Base-by-base conservation (phyloP, 805 yeast species). In the Huiozyma naganishii region DNA sequence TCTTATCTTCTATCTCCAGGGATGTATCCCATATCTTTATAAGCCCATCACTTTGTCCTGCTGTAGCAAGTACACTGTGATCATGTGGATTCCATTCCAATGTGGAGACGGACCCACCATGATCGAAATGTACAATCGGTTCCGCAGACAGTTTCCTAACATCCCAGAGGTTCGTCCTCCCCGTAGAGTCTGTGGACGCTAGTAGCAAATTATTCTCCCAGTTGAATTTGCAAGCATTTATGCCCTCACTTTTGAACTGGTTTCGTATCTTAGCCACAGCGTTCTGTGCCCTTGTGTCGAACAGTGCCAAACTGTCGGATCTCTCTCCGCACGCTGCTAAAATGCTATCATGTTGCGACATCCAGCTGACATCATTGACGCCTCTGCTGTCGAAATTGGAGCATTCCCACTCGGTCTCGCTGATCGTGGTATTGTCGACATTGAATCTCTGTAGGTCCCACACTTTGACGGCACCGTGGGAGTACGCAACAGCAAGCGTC, bases 281-380 rank as follows among this genome's bases (percentile, higher is more conserved):
- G 10, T 38, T 38, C 44, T 40, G 39, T 33, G 55, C 43, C 55
- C 94, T 68, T 2, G 67, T 64, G 56, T 85, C 95, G 52, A 67
- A 70, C 2, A 83, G 38, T 39, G 69, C 69, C 30, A 77, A 58
- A 4, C 49, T 47, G 32, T 29, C 30, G 6, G 76, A 73, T 40
- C 72, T 74, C 49, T 89, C 96, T 35, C 87, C 84, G 2, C 78
- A 89, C 1, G 76, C 59, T 1, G 76, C 78, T 45, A 87, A 71
- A 1, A 85, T 51, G 0, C 77, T 66, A 47, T 75, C 77, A 54
- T 85, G 88, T 32, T 64, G 61, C 2, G 76, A 74, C 43, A 74
- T 65, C 87, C 89, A 88, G 43, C 79, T 72, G 1, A 83, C 68
- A 52, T 81, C 89, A 58, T 88, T 89, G 11, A 80, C 71, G 0